Evolutionary conservation across 495 filamentous ascomycete species (phyloP), one percentile per base, ranked within the genome.

Genomic region (Penicillium lagena): DNA sequence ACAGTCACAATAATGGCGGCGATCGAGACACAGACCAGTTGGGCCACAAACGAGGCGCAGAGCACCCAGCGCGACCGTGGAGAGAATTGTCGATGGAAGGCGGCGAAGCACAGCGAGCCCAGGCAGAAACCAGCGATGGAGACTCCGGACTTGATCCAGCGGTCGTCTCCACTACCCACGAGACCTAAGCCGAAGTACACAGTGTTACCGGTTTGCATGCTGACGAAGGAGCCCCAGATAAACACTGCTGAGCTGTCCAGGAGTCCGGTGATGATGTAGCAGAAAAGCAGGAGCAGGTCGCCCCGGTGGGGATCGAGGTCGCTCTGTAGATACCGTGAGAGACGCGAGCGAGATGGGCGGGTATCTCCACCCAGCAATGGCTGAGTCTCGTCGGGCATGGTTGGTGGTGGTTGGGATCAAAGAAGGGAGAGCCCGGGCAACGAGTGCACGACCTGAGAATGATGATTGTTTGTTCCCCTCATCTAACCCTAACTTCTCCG

Each of bases 171-270:
- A 8, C 53, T 50, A 0, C 81, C 83, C 0, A 73, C 67, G 1
- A 88, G 56, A 0, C 85, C 85, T 6, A 89, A 73, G 6, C 81
- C 85, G 15, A 86, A 64, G 56, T 87, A 88, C 12, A 89, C 78
- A 0, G 85, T 87, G 60, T 89, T 89, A 70, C 84, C 84, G 17
- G 85, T 88, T 55, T 89, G 84, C 85, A 89, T 88, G 51, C 79
- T 83, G 17, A 85, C 83, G 52, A 89, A 88, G 1, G 80, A 79
- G 10, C 83, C 83, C 85, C 85, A 88, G 17, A 81, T 81, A 22
- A 78, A 81, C 39, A 86, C 79, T 8, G 83, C 77, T 1, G 82
- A 75, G 68, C 80, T 83, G 57, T 89, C 85, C 7, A 89, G 72
- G 1, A 89, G 64, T 2, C 85, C 85, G 8, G 84, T 89, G 59